These are phyloP conservation scores for Biancaea sappan DNA, from an alignment of 306 rosid species.

Conservation along the genomic window DNA sequence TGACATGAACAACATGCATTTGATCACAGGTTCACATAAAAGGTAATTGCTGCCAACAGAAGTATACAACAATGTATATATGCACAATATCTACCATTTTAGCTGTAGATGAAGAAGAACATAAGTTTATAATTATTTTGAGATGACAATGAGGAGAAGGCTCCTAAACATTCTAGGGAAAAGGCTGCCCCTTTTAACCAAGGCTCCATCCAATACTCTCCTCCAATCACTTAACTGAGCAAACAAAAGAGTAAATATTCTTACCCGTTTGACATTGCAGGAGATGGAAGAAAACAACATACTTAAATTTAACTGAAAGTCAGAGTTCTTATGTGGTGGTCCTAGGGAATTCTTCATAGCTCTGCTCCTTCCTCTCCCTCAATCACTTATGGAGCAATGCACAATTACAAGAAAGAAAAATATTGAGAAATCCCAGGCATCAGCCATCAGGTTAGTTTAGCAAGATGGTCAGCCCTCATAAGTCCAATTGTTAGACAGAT, in stretches of 20 bases:
- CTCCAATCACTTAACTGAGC: not conserved
- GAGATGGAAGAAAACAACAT: slow-evolving; percentile 3
- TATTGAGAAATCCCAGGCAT: not conserved
- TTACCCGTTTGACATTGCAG: not conserved
- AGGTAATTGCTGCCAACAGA: slow-evolving; percentile 10
- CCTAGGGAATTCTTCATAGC: not conserved
- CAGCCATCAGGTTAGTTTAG: not conserved
- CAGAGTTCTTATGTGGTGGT: not conserved
- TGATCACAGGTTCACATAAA: slow-evolving; percentile 22
- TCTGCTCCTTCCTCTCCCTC: not conserved
- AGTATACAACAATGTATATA: not conserved
- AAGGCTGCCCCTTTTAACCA: not conserved
- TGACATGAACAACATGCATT: slow-evolving; percentile 48
- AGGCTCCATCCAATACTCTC: not conserved
- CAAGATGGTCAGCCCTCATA: not conserved
- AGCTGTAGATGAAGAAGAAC: slow-evolving; percentile 16
- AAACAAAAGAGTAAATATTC: not conserved
- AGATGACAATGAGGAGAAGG: slow-evolving; percentile 3
- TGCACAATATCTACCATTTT: slow-evolving; percentile 18
- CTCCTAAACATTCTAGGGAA: slow-evolving; percentile 5
- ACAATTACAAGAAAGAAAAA: not conserved
- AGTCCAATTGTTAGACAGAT: not conserved
- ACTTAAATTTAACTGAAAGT: not conserved
- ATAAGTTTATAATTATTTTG: not conserved
- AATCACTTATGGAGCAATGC: not conserved